Evolutionary conservation across 2,329 filamentous ascomycete species (phyloP).

Genomic region (Simplicillium sp.): DNA sequence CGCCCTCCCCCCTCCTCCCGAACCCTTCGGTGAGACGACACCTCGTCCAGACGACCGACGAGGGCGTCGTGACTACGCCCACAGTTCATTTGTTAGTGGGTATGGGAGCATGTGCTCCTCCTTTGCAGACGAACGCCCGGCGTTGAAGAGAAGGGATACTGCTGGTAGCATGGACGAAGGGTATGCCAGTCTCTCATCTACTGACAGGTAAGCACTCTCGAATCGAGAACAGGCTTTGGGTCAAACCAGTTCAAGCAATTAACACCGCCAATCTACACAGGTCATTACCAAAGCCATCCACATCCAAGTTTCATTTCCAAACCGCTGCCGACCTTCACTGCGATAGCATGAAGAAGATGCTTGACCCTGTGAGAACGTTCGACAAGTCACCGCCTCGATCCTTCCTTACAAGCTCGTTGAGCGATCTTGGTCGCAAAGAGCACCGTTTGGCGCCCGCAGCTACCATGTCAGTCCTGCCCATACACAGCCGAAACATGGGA

Average conservation of each 20-base stretch:
- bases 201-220: constrained; percentile 20
- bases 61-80: constrained; percentile 18
- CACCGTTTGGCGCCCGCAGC: constrained; percentile 28
- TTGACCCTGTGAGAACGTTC: constrained; percentile 36
- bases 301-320: constrained; percentile 37
- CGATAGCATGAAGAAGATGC: constrained; percentile 43
- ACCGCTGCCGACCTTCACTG: constrained; percentile 37
- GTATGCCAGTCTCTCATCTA: constrained; percentile 32
- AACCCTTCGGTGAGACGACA: constrained; percentile 24
- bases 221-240: neutral
- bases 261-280: constrained; percentile 11
- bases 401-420: constrained; percentile 30
- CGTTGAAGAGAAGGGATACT: constrained; percentile 21
- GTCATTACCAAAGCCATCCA: constrained; percentile 28
- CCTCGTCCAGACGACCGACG: constrained; percentile 18
- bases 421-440: constrained; percentile 28
- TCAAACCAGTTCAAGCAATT: constrained; percentile 1
- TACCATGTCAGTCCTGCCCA: constrained; percentile 34
- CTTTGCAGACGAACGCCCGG: constrained; percentile 22
- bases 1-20: constrained; percentile 34
- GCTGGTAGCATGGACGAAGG: constrained; percentile 26
- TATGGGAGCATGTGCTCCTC: constrained; percentile 30
- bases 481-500: constrained; percentile 27
- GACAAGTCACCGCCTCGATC: constrained; percentile 37
- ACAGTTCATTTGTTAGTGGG: constrained; percentile 18